phyloP scores from a whole-genome alignment of 129 eudicot species.

The Saussurea involucrata region DNA sequence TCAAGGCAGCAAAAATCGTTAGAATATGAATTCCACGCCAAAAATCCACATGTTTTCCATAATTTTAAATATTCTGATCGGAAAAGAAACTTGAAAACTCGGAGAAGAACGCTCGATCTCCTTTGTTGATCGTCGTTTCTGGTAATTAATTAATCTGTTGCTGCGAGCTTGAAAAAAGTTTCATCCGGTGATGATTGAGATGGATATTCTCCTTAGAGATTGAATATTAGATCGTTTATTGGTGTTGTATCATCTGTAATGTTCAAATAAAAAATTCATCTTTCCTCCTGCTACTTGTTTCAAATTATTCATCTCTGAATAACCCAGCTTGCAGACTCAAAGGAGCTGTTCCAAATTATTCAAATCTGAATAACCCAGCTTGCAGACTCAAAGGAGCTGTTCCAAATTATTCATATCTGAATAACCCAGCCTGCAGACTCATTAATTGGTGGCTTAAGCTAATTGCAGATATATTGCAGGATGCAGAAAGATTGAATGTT shows the following conservation, averaged over 20 bases:
- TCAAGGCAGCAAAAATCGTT: slow-evolving; percentile 69
- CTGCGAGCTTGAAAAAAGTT: neutral
- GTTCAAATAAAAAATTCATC: neutral
- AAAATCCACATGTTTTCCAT: neutral
- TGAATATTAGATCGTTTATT: neutral
- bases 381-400: neutral
- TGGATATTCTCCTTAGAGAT: neutral
- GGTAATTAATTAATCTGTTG: neutral
- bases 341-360: neutral
- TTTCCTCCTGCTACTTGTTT: neutral
- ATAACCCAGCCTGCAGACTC: too few species aligned
- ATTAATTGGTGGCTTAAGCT: neutral
- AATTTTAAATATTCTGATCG: neutral
- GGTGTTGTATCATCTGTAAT: slow-evolving; percentile 5
- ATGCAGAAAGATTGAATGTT: neutral
- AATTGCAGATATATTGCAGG: neutral
- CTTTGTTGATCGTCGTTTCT: neutral
- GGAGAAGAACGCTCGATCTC: neutral
- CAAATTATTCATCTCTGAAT: neutral
- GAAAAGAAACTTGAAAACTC: neutral
- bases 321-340: too few species aligned
- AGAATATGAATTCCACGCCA: slow-evolving; percentile 39
- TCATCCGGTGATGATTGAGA: neutral
- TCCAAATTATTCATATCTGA: neutral
- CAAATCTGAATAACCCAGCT: too few species aligned